Percentiles rank a stretch among this genome's conserved stretches.
These are phyloP conservation scores for Perilla frutescens DNA, from an alignment of 257 asterid genomes.

Conservation along the genomic window DNA sequence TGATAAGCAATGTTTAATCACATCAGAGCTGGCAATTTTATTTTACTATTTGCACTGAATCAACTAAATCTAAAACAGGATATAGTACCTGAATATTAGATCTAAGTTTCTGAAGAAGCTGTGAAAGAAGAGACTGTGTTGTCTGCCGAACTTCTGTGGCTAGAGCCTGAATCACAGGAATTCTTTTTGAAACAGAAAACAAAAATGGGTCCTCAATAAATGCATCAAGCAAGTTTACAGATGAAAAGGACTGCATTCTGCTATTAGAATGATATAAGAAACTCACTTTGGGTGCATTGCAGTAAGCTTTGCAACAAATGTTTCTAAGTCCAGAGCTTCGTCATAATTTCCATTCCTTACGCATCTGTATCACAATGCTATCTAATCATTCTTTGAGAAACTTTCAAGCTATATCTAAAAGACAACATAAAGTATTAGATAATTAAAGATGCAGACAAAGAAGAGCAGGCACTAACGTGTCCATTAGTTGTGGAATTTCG, in stretches of 20 bases:
- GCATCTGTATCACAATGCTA: constrained; percentile 58
- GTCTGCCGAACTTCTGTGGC: constrained; percentile 90
- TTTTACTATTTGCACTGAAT: constrained; percentile 16
- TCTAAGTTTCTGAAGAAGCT: constrained; percentile 94
- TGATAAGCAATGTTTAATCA: constrained; percentile 16
- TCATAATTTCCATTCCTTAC: constrained; percentile 97
- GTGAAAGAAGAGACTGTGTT: constrained; percentile 95
- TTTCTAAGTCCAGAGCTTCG: constrained; percentile 97
- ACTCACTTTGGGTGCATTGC: constrained; percentile 97
- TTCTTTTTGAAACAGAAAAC: constrained; percentile 59
- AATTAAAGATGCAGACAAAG: constrained; percentile 17
- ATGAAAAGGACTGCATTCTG: constrained; percentile 33
- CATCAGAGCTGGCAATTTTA: constrained; percentile 16
- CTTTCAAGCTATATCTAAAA: constrained; percentile 10
- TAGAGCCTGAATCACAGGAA: constrained; percentile 95
- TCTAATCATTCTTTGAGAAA: constrained; percentile 34
- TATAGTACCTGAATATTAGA: constrained; percentile 85
- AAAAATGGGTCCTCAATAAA: constrained; percentile 45
- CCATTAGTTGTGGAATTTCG: constrained; percentile 99
- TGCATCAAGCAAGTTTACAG: constrained; percentile 35
- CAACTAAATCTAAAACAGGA: constrained; percentile 31
- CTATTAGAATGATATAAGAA: constrained; percentile 34
- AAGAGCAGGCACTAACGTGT: constrained; percentile 65
- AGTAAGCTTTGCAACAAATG: constrained; percentile 87
- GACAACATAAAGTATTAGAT: constrained; percentile 23